A percentile compares a stretch with the other conserved stretches of the same genome.
phyloP scores from a whole-genome alignment of 768 basidiomycete species.

The Agaricus blazei region DNA sequence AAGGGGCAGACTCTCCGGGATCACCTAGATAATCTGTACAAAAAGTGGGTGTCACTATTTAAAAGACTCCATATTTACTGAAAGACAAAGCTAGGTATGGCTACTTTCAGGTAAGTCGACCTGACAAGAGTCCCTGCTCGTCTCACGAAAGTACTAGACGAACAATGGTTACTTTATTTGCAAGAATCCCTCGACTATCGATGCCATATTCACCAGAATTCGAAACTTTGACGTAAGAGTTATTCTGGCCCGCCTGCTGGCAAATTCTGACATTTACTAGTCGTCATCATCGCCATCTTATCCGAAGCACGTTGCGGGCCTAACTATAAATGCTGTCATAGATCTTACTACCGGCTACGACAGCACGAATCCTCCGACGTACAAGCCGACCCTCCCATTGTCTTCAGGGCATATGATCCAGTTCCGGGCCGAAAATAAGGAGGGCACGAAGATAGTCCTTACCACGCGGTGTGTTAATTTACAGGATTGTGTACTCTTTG shows the following conservation, averaged over 20 bases:
- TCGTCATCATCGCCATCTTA: conserved; percentile 34
- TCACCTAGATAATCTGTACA: conserved; percentile 61
- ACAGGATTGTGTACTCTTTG: background rate
- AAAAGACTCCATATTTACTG: background rate
- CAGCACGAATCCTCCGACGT: conserved; percentile 64
- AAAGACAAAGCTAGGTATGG: conserved; percentile 49
- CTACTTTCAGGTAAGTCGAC: conserved; percentile 56
- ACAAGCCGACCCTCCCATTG: conserved; percentile 56
- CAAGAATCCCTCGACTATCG: conserved; percentile 57
- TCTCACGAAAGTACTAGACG: conserved; percentile 37
- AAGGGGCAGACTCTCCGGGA: conserved; percentile 49
- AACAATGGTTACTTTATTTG: conserved; percentile 83
- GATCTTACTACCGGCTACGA: conserved; percentile 81
- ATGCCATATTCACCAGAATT: conserved; percentile 62
- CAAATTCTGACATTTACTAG: background rate
- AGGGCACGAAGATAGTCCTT: conserved; percentile 50
- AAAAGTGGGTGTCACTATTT: conserved; percentile 32
- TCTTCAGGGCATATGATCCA: conserved; percentile 87
- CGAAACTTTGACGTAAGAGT: conserved; percentile 47
- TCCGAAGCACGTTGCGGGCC: conserved; percentile 54
- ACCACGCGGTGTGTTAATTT: conserved; percentile 54
- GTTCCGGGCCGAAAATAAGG: conserved; percentile 47
- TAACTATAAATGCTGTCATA: conserved; percentile 56
- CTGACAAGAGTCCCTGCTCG: background rate
- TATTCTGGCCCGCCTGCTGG: background rate